Base-by-base conservation (phyloP, 1,139 yeast species). In the Hansenula lynferdii region DNA sequence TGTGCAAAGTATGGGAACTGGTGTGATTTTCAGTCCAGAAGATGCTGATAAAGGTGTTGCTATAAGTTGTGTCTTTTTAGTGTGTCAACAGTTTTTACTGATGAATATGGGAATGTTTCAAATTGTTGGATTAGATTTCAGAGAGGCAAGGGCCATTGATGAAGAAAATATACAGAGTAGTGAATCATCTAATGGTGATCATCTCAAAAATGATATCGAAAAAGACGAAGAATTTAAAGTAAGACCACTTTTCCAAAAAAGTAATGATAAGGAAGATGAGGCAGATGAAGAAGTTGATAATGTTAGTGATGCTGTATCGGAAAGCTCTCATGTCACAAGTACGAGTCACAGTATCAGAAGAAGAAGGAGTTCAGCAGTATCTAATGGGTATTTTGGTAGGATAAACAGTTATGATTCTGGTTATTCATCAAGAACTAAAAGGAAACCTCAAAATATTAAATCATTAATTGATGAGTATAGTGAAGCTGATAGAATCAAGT, bases 41-140 rank as follows among this genome's bases (percentile, higher is more conserved):
- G 77, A 85, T 44, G 85, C 85, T 22, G 72, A 76, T 44, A 72
- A 72, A 50, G 97, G 97, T 15, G 86, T 85, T 28, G 95, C 97
- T 0, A 84, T 84, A 57, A 81, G 86, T 21, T 81, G 89, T 57
- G 80, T 90, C 30, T 85, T 81, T 53, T 64, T 81, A 42, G 83
- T 90, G 5, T 69, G 82, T 19, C 90, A 85, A 56, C 67, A 80
- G 28, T 61, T 85, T 23, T 67, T 75, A 51, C 80, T 86, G 51
- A 89, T 87, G 64, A 82, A 85, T 48, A 57, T 83, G 29, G 97
- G 97, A 3, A 78, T 87, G 15, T 84, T 79, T 54, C 70, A 80
- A 44, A 62, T 89, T 36, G 69, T 87, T 28, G 84, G 78, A 43
- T 65, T 74, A 62, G 97, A 89, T 58, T 85, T 87, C 51, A 57